Evolutionary conservation across 1,139 yeast species (phyloP), one percentile per base, ranked within the genome.

Genomic region (Yamadazyma dushanensis): DNA sequence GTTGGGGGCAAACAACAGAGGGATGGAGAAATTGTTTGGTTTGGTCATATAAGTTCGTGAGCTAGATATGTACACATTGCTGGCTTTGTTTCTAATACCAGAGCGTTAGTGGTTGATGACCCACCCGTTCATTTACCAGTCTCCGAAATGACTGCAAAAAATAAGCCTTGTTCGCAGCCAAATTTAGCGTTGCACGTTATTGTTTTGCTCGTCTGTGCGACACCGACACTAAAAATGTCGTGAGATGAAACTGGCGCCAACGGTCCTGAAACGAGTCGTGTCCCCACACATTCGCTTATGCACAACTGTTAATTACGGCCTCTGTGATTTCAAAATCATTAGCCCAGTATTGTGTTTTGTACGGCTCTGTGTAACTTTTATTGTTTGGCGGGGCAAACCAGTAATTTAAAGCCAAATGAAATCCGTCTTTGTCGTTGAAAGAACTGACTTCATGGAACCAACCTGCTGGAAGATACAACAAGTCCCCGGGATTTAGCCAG

Each of bases 401-500:
- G 54, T 82, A 83, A 52, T 83, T 83, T 5, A 82, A 48, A 0
- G 89, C 89, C 32, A 76, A 63, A 51, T 83, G 90, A 4, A 69
- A 61, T 10, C 52, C 50, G n/a, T 41, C 33, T 8, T 39, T 17
- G 7, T 35, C 41, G 11, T 40, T 32, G 53, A 66, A 80, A n/a
- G 87, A 80, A 18, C 84, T 74, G 1, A 83, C 92, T 54, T 83
- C 92, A 53, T 83, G 92, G 51, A 83, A 83, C 90, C 90, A 83
- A 1, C 90, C 88, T 1, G 85, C 74, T 1, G 92, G 92, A 16
- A 83, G 55, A 48, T 76, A 83, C 22, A 83, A 56, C 81, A 80
- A 76, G 32, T 82, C 80, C 0, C 88, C 88, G 0, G 82, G 78
- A 13, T 68, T 54, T 19, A 83, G 47, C 58, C 74, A 65, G 3